Conservation (phyloP, 768 basidiomycete genomes). For the Russula brevipes region DNA sequence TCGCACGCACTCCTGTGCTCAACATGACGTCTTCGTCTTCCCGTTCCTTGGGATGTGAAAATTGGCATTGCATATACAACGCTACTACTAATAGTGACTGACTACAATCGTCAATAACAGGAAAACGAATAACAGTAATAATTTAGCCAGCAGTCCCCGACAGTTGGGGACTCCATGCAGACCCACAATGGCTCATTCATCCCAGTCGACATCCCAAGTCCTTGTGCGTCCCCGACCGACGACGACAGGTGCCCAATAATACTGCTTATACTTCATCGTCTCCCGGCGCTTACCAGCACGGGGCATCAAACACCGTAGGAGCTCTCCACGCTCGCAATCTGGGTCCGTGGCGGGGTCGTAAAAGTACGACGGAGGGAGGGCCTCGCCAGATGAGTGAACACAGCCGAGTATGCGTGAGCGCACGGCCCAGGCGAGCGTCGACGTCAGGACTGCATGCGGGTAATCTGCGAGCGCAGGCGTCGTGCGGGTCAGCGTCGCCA, state of each 20-base stretch:
- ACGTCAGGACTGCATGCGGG: not conserved
- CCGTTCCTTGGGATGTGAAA: not conserved
- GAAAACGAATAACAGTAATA: conserved; percentile 16
- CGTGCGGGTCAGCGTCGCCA: conserved; percentile 7
- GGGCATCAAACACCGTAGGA: conserved; percentile 33
- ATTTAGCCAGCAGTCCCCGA: not conserved
- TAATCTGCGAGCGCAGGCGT: not conserved
- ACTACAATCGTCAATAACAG: not conserved
- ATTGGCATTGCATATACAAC: conserved; percentile 11
- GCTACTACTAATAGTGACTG: conserved; percentile 9
- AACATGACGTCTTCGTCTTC: conserved; percentile 8
- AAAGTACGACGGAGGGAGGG: conserved; percentile 21
- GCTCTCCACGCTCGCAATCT: conserved; percentile 21
- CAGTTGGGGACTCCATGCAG: too few relatives aligned
- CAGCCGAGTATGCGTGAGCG: conserved; percentile 12
- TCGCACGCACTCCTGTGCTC: conserved; percentile 5
- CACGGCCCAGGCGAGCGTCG: conserved; percentile 23
- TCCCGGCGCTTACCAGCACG: conserved; percentile 65
- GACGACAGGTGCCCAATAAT: conserved; percentile 66
- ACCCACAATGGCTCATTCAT: conserved; percentile 12
- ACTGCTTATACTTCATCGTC: conserved; percentile 82
- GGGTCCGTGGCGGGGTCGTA: conserved; percentile 19
- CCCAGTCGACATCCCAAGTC: conserved; percentile 26
- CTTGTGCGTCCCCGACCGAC: conserved; percentile 18
- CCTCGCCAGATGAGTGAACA: conserved; percentile 19